Conservation (phyloP, 768 basidiomycete species). For the Clathrus columnatus region DNA sequence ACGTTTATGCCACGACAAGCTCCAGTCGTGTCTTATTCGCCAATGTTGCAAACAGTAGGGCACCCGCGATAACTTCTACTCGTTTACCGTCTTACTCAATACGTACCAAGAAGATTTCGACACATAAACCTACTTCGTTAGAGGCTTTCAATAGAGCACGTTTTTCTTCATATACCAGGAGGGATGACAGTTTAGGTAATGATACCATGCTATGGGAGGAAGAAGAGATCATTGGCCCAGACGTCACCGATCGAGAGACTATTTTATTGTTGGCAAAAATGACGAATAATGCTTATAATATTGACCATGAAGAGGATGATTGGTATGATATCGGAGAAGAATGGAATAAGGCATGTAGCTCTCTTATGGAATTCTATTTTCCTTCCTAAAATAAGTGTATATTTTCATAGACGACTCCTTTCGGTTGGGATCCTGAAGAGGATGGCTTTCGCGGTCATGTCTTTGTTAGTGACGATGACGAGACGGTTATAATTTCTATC, state of each 20-base stretch:
- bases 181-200: slow-evolving; percentile 26
- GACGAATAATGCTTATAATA: slow-evolving; percentile 73
- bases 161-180: slow-evolving; percentile 24
- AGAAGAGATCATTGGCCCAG: slow-evolving; percentile 56
- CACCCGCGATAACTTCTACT: slow-evolving; percentile 14
- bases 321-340: slow-evolving; percentile 67
- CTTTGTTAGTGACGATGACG: slow-evolving; percentile 67
- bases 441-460: slow-evolving; percentile 90
- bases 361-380: not conserved
- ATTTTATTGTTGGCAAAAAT: slow-evolving; percentile 79
- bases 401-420: slow-evolving; percentile 47
- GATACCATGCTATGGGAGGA: slow-evolving; percentile 52
- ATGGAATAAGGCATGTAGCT: slow-evolving; percentile 49
- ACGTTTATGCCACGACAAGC: slow-evolving; percentile 50
- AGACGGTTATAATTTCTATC: slow-evolving; percentile 78
- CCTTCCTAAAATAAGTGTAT: not conserved
- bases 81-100: slow-evolving; percentile 32
- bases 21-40: slow-evolving; percentile 50
- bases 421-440: slow-evolving; percentile 86
- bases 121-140: slow-evolving; percentile 40
- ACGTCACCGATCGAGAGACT: slow-evolving; percentile 63
- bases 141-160: slow-evolving; percentile 27
- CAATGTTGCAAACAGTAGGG: slow-evolving; percentile 33
- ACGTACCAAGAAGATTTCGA: slow-evolving; percentile 28
- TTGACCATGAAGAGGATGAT: slow-evolving; percentile 32